phyloP scores from a whole-genome alignment of 1,284 basidiomycete species.

The Trametes versicolor region DNA sequence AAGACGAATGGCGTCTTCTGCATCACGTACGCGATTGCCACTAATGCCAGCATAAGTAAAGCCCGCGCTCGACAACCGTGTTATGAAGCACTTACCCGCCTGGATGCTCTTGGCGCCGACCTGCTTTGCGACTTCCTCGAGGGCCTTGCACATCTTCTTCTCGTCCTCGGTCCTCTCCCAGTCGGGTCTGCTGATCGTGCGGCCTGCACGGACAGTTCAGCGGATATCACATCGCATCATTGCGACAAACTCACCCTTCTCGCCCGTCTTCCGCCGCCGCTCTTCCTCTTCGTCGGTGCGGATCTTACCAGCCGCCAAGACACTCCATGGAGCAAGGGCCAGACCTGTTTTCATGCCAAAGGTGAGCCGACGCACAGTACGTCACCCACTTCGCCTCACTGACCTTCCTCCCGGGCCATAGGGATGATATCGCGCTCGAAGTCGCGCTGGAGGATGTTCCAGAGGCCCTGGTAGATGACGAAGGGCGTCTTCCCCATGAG shows the following conservation, averaged over 20 bases:
- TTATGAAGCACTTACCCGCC: conserved; percentile 26
- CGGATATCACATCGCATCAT: background rate
- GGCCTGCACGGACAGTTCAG: conserved; percentile 23
- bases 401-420: conserved; percentile 56
- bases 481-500: conserved; percentile 59
- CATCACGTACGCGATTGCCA: conserved; percentile 60
- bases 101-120: conserved; percentile 47
- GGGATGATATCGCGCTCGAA: conserved; percentile 58
- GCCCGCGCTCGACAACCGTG: too few relatives aligned
- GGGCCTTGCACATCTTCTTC: conserved; percentile 50
- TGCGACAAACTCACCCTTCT: conserved; percentile 44
- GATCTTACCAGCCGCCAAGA: conserved; percentile 58
- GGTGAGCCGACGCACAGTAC: background rate
- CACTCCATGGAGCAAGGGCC: conserved; percentile 61
- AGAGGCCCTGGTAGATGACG: conserved; percentile 62
- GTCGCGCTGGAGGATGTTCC: conserved; percentile 53
- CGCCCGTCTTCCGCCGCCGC: conserved; percentile 50
- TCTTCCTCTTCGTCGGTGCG: conserved; percentile 59
- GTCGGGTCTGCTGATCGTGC: conserved; percentile 40
- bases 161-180: conserved; percentile 56
- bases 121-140: conserved; percentile 58
- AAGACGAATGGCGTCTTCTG: conserved; percentile 60
- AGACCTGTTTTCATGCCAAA: conserved; percentile 43
- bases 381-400: background rate
- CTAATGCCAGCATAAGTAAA: conserved; percentile 39